Base-by-base conservation (phyloP, 83 land plant genomes). In the Picea abies region DNA sequence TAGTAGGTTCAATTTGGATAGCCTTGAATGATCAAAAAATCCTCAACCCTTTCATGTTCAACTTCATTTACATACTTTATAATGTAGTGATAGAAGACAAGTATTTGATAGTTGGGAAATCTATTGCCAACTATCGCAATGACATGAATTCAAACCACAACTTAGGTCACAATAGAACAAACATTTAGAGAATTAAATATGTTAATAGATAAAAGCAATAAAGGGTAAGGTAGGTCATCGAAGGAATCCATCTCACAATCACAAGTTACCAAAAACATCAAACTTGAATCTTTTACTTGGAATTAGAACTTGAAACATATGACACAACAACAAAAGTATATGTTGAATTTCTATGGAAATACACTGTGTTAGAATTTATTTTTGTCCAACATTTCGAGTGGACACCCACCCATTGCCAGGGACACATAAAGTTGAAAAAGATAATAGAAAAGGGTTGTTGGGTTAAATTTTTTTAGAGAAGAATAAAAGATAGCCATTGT, bases 311-410 rank as follows among this genome's bases (percentile, higher is more conserved):
- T 39, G 94, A 85, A 35, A 96, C 82, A 62, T 93, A 94, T 2
- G 99, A 94, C 23, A 96, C 97, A 69, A 94, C 86, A 35, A 96
- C 99, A 44, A 35, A 35, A 35, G 37, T 35, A 3, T 35, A 35
- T 35, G 4, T 35, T 35, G 37, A 35, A 35, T 35, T 35, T 35
- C 4, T 35, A 35, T 35, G 37, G 37, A 35, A 35, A 35, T 35
- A 35, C 37, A 35, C 37, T 35, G 1, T 35, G 37, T 35, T 35
- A 35, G 37, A 35, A 35, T 35, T 35, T 35, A 35, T 35, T 35
- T 35, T 35, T 35, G 37, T 35, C 37, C 37, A 35, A 35, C 37
- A 4, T 35, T 35, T 35, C 37, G 37, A 35, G 37, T 35, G 37
- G 37, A 35, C 37, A 35, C 37, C 37, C 37, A 35, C 37, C 3